phyloP scores from a whole-genome alignment of 257 asterid species.

The Nicotiana otophora region DNA sequence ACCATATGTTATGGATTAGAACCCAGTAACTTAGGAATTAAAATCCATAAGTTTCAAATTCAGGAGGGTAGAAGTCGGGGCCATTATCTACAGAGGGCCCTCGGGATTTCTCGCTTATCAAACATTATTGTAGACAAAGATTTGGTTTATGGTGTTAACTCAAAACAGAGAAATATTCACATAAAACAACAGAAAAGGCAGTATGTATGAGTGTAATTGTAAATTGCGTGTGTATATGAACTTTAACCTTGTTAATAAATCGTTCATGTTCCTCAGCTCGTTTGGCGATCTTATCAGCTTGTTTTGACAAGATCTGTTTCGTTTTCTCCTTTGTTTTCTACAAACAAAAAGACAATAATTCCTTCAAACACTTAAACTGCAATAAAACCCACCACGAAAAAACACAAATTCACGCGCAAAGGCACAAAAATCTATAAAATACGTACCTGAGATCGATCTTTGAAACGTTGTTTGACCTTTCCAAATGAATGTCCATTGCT shows the following conservation, averaged over 20 bases:
- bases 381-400: slow-evolving; percentile 10
- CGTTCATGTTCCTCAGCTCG: slow-evolving; percentile 95
- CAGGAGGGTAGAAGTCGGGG: no score
- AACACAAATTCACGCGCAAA: not conserved
- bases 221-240: not conserved
- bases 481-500: slow-evolving; percentile 43
- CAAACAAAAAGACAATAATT: not conserved
- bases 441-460: slow-evolving; percentile 75
- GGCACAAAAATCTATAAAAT: not conserved
- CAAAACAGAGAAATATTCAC: not conserved
- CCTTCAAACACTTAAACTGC: slow-evolving; percentile 14
- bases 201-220: not conserved
- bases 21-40: no score
- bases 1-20: no score
- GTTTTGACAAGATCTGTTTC: slow-evolving; percentile 63
- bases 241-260: slow-evolving; percentile 73
- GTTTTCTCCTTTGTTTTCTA: slow-evolving; percentile 84
- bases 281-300: slow-evolving; percentile 75
- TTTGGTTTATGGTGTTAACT: not conserved
- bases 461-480: slow-evolving; percentile 46
- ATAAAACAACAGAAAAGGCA: not conserved
- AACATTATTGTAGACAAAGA: not conserved
- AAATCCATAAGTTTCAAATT: no score
- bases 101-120: no score
- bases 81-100: no score